Base-by-base conservation (phyloP, 2,329 filamentous ascomycete species). In the Talaromyces funiculosus region DNA sequence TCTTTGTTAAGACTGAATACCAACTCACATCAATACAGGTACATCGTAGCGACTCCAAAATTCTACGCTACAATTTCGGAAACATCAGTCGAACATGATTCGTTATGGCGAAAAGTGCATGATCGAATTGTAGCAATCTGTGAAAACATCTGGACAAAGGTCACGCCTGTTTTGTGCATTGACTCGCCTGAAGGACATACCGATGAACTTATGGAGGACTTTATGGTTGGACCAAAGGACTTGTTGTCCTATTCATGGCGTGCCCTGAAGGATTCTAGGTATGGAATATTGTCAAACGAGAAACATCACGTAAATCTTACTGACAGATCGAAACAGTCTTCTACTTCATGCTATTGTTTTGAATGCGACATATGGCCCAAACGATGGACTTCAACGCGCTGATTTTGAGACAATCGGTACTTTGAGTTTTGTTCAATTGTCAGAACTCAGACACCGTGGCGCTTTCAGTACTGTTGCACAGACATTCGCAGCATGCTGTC, bases 181-280 rank as follows among this genome's bases (percentile, higher is more conserved):
- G 94, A 97, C 74, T 96, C 94, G 0, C 94, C 95, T 0, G 94
- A 99, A 75, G 93, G 93, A 0, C 87, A 94, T 72, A 78, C 71
- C 0, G 78, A 83, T 71, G 67, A 82, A 61, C 67, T 81, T 57
- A 67, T 87, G 0, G 86, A 92, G 56, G 90, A 93, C 26, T 73
- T 90, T n/a, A 85, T 89, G 16, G 82, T 88, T 4, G 89, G 87
- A 0, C 81, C 91, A 0, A 97, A 97, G 70, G 91, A 95, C 67
- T 82, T 96, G 18, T 76, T 99, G 51, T 97, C 93, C 65, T 99
- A 94, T 73, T 96, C 92, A 64, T 99, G 96, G 83, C 86, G 94
- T 67, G 90, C 92, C 5, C 81, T 97, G n/a, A 93, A 96, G 64
- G 94, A 99, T 75, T 90, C 92, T 24, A 96, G 90, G 89, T 91